A percentile compares a stretch with the other conserved stretches of the same genome.
Conservation (phyloP, 768 basidiomycete genomes). For the Hericium coralloides region DNA sequence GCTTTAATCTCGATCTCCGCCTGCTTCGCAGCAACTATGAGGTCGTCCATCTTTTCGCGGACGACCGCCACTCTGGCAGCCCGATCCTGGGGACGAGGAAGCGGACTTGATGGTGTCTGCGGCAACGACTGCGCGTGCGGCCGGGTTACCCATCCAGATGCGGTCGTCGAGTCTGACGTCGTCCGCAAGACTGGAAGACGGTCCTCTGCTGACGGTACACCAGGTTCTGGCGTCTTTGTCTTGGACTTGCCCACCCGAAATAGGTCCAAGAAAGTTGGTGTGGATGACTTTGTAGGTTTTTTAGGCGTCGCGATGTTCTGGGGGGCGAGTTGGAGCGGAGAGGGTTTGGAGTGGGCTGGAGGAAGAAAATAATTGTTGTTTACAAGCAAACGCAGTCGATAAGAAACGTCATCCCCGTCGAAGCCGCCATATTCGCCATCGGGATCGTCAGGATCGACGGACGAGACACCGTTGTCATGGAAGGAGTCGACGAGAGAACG, state of each 20-base stretch:
- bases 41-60: conserved; percentile 70
- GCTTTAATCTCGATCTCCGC: conserved; percentile 64
- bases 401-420: conserved; percentile 71
- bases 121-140: conserved; percentile 14
- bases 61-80: conserved; percentile 61
- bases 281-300: conserved; percentile 34
- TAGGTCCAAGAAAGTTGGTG: conserved; percentile 54
- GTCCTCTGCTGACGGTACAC: conserved; percentile 30
- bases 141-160: conserved; percentile 7
- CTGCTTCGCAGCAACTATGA: conserved; percentile 62
- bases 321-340: conserved; percentile 52
- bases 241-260: conserved; percentile 67
- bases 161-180: conserved; percentile 14
- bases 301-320: conserved; percentile 31
- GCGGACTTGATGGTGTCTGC: conserved; percentile 14
- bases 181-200: conserved; percentile 14
- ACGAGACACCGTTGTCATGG: conserved; percentile 32
- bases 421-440: conserved; percentile 19
- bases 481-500: conserved; percentile 41
- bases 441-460: conserved; percentile 14
- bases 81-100: conserved; percentile 1
- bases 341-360: conserved; percentile 79
- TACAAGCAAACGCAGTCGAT: conserved; percentile 74
- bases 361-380: conserved; percentile 87
- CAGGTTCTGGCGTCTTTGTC: conserved; percentile 34